phyloP scores from a whole-genome alignment of 345 rosid genomes.

The Populus ilicifolia region DNA sequence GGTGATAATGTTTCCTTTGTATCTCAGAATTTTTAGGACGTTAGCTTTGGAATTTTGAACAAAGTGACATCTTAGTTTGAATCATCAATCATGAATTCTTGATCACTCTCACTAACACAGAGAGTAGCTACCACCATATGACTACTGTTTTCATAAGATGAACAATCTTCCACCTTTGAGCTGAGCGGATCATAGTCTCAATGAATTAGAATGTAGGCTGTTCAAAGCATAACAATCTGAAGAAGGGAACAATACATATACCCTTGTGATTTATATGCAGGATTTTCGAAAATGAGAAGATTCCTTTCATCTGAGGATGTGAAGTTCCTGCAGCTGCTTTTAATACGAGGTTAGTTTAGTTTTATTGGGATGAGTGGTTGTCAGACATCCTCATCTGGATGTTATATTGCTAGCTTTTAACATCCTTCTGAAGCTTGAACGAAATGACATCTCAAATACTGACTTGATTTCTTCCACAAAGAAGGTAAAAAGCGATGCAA shows the following conservation, averaged over 20 bases:
- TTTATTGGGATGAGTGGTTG: not conserved
- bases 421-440: too few species aligned
- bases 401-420: not conserved
- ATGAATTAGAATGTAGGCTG: constrained; percentile 25
- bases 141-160: not conserved
- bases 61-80: too few species aligned
- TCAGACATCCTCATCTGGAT: not conserved
- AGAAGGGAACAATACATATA: constrained; percentile 20
- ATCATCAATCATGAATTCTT: constrained; percentile 12
- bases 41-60: too few species aligned
- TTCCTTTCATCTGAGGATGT: constrained; percentile 19
- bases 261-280: constrained; percentile 42
- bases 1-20: too few species aligned
- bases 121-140: not conserved
- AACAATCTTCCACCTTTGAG: not conserved
- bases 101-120: constrained; percentile 11
- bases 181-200: constrained; percentile 15
- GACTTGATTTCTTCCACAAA: too few species aligned
- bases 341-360: constrained; percentile 18
- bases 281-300: constrained; percentile 16
- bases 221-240: constrained; percentile 22
- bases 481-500: too few species aligned
- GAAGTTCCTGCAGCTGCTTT: constrained; percentile 23
- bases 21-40: too few species aligned
- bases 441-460: too few species aligned